Evolutionary conservation across 2,329 filamentous ascomycete species (phyloP), one percentile per base, ranked within the genome.

Genomic region (Pseudopyricularia javanii): DNA sequence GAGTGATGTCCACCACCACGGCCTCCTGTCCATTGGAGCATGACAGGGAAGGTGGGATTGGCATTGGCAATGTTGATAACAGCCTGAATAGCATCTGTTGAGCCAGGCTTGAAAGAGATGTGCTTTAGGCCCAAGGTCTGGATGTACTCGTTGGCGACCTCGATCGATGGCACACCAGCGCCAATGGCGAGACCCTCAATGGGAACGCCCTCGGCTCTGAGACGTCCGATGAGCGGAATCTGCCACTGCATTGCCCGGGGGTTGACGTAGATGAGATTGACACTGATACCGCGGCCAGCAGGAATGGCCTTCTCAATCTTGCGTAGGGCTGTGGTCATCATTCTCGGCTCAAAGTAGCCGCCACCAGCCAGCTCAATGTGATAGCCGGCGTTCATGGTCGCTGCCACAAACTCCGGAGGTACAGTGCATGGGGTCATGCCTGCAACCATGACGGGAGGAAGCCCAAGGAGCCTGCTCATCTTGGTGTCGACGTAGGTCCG

Each of bases 401-500:
- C 88, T 7, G 89, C 85, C 45, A 95, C 87, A 59, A 95, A 95
- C 68, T 95, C 88, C 85, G 87, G 93, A 1, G 88, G 82, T 3
- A 94, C 88, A 0, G 91, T 96, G 55, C 80, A 81, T 12, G 91
- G 91, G 2, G 91, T 95, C 91, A 96, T 96, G 66, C 90, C 91
- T 54, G 90, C 88, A 56, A 95, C 89, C 74, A 96, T 85, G 57
- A 96, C 74, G 0, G 91, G 91, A 8, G 91, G 89, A 4, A 93
- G 74, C 60, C 90, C 90, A 17, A 95, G 74, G 20, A 95, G 74
- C 60, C 88, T 79, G 68, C 86, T 94, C 85, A 96, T 93, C 74
- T 95, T 96, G 56, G 93, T 98, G 66, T 97, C 91, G 48, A 98
- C 88, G 60, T 87, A 96, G 2, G 88, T 95, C 64, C 91, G 80